Percentiles rank a stretch among this genome's conserved stretches.
Conservation (phyloP, 257 asterid genomes). For the Apocynum venetum region DNA sequence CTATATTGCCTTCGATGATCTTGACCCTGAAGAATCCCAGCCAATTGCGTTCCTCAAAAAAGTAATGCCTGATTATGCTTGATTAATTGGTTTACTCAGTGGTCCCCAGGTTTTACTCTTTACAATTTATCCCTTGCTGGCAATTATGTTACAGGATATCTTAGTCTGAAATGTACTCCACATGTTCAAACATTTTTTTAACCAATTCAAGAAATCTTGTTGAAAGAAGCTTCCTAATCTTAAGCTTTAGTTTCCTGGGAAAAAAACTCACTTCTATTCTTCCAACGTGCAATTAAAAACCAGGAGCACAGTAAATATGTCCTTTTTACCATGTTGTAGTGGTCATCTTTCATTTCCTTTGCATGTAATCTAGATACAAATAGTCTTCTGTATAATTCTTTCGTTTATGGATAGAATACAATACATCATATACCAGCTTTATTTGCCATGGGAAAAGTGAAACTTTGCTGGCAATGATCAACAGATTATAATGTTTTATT, state of each 20-base stretch:
- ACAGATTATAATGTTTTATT: constrained; percentile 26
- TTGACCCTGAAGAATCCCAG: constrained; percentile 70
- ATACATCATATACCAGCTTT: background rate
- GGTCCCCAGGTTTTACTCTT: constrained; percentile 5
- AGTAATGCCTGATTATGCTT: constrained; percentile 86
- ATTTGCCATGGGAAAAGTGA: constrained; percentile 34
- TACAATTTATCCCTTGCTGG: background rate
- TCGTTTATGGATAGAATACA: background rate
- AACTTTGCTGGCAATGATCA: constrained; percentile 44
- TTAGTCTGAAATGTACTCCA: background rate
- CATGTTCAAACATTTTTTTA: background rate
- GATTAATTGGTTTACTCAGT: constrained; percentile 19
- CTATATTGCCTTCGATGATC: constrained; percentile 65
- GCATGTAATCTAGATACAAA: background rate
- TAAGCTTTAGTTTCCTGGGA: constrained; percentile 1
- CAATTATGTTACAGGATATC: constrained; percentile 1
- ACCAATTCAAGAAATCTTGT: background rate
- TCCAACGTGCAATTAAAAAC: background rate
- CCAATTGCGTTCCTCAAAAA: constrained; percentile 79
- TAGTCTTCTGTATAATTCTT: background rate
- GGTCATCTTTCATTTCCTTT: no score
- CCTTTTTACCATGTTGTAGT: no score
- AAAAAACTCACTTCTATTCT: background rate
- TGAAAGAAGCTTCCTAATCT: constrained; percentile 7
- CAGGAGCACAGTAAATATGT: no score